Evolutionary conservation across 345 rosid species (phyloP).

Genomic region (Eucalyptus tenuipes): DNA sequence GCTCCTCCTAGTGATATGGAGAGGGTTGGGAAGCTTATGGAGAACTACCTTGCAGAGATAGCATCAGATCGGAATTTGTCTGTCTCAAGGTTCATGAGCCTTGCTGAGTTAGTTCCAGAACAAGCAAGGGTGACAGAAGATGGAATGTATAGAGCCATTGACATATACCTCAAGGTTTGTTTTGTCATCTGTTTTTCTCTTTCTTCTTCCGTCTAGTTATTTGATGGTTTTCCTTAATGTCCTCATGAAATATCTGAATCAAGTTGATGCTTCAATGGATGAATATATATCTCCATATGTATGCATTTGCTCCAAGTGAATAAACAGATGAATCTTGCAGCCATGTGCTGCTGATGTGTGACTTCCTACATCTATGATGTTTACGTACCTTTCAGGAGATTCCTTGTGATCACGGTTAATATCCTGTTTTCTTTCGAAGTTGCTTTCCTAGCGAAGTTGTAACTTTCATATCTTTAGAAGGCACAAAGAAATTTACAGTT

Average conservation of each 20-base stretch:
- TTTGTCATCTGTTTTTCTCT: background rate
- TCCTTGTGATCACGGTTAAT: background rate
- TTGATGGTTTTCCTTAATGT: background rate
- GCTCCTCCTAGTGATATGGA: conserved; percentile 47
- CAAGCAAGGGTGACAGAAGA: conserved; percentile 76
- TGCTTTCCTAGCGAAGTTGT: background rate
- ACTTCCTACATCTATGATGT: background rate
- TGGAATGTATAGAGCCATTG: conserved; percentile 81
- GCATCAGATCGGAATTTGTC: conserved; percentile 65
- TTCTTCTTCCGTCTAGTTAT: background rate
- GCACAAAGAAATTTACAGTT: background rate
- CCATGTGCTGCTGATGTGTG: background rate
- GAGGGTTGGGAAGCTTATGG: conserved; percentile 82
- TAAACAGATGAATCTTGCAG: background rate
- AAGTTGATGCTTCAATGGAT: background rate
- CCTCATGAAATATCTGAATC: background rate
- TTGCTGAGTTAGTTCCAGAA: conserved; percentile 77
- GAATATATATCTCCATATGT: background rate
- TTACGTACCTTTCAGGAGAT: background rate
- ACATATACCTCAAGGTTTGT: conserved; percentile 87
- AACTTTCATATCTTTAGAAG: background rate
- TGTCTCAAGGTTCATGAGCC: conserved; percentile 44
- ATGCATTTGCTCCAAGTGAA: background rate
- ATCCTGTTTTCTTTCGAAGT: background rate
- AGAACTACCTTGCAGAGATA: conserved; percentile 78